These are phyloP conservation scores for Meredithiella fracta DNA, from an alignment of 2,329 filamentous ascomycete species.

Conservation along the genomic window DNA sequence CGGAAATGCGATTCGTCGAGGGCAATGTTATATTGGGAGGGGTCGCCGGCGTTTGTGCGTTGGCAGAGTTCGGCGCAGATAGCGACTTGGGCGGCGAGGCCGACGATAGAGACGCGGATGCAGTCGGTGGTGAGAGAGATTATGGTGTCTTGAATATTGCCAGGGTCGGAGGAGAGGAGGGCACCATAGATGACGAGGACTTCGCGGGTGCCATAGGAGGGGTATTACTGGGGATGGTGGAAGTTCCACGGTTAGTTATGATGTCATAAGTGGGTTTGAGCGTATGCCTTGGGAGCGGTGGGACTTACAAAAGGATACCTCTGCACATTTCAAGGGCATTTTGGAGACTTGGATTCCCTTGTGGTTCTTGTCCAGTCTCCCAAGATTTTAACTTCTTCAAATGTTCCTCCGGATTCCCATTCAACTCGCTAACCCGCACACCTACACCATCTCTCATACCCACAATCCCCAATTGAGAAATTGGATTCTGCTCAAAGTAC, in stretches of 20 bases:
- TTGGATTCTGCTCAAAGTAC: conserved; percentile 97
- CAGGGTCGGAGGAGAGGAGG: conserved; percentile 76
- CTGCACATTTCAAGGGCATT: conserved; percentile 93
- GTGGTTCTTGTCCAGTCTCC: conserved; percentile 43
- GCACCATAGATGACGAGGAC: conserved; percentile 86
- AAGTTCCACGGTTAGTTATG: conserved; percentile 2
- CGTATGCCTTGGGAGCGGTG: too few relatives aligned
- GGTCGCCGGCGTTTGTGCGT: conserved; percentile 72
- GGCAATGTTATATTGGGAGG: conserved; percentile 62
- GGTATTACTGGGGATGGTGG: conserved; percentile 45
- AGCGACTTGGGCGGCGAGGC: conserved; percentile 77
- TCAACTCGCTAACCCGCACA: conserved; percentile 70
- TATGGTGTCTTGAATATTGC: conserved; percentile 89
- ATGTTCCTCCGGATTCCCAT: conserved; percentile 81
- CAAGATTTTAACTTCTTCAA: conserved; percentile 57
- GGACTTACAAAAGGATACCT: conserved; percentile 61
- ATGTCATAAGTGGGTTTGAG: neutral
- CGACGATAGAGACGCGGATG: conserved; percentile 77
- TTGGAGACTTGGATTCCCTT: conserved; percentile 68
- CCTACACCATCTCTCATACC: conserved; percentile 89
- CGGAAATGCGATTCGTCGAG: conserved; percentile 63
- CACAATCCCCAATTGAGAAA: conserved; percentile 82
- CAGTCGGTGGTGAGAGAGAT: conserved; percentile 59
- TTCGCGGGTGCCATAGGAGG: conserved; percentile 89
- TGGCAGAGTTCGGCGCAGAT: conserved; percentile 80